Base-by-base conservation (phyloP, 768 basidiomycete genomes). In the Cyclocybe aegerita region DNA sequence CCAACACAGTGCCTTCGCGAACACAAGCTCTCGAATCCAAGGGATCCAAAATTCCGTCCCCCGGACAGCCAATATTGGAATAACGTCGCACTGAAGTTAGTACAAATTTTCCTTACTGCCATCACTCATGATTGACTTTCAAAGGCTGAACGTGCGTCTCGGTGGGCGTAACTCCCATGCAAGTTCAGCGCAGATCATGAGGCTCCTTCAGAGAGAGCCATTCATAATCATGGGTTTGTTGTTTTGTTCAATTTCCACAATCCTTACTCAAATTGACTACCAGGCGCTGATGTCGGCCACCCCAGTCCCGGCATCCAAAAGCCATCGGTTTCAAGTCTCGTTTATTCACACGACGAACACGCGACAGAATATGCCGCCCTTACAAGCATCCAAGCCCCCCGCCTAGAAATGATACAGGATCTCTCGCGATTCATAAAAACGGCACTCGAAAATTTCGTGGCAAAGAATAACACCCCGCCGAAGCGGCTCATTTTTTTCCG, bases 241-340 rank as follows among this genome's bases (percentile, higher is more conserved):
- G 29, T 11, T 33, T 16, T 44, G 23, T 45, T 7, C 32, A 4
- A 1, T 33, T 39, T n/a, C 14, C 32, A 11, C 9, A 23, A 14
- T 31, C 7, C 3, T n/a, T 33, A 12, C 4, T 45, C 7, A 32
- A 35, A 35, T 29, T 35, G 5, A 14, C 34, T 35, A 32, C 31
- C 43, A 81, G 80, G 82, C n/a, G 79, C 79, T 7, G 82, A 81
- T 58, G 76, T 88, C 0, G 75, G 79, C 6, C 88, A 90, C 53
- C 82, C 87, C 0, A 75, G 76, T 0, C 79, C 86, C 9, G 83
- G 85, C 0, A 56, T 74, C 0, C 43, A 55, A 40, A 56, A 64
- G 32, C 81, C 88, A 0, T 88, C 87, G 0, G 70, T 86, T 0
- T 73, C 85, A 0, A 74, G 78, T 1, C 58, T 88, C 0, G 87